Base-by-base conservation (phyloP, 495 filamentous ascomycete genomes). In the Penicillium taxi region DNA sequence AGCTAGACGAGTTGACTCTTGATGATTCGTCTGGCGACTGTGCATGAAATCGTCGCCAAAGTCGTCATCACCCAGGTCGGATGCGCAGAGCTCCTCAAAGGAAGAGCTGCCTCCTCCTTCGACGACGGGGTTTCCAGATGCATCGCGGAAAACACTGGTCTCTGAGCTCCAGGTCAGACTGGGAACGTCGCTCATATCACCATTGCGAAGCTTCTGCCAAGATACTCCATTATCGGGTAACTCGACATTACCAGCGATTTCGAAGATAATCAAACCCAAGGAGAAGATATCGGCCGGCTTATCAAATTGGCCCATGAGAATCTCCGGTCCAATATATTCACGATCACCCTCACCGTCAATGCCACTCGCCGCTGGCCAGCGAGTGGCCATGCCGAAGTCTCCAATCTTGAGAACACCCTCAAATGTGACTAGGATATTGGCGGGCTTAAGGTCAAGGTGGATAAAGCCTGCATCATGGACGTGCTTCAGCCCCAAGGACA, bases 331-430 rank as follows among this genome's bases (percentile, higher is more conserved):
- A 50, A 98, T 87, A 53, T 98, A 98, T 52, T 91, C 85, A 29
- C 91, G 84, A 51, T 98, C 91, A 12, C 91, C 91, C 62, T 98
- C 91, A 20, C 83, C 78, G 37, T 98, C 91, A 24, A 93, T 79
- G 16, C 77, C 77, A 16, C 73, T 63, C 33, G 79, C 71, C 5
- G 80, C 82, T 2, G 90, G 88, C 78, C 81, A 86, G 11, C 62
- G 47, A n/a, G 78, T 75, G 26, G 91, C 88, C 73, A 96, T 78
- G 26, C 91, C 91, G 57, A 98, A 98, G 62, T 98, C 91, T 28
- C 78, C 90, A 50, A 98, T 93, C 61, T 96, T 98, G 26, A 98
- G 64, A 14, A 81, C 77, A 17, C 91, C 93, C 56, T 95, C 87
- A 55, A 84, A 89, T 6, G 83, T 82, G 38, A 98, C 83, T 46